These are phyloP conservation scores for Lachnellula hyalina DNA, from an alignment of 2,329 filamentous ascomycete genomes.

Conservation along the genomic window DNA sequence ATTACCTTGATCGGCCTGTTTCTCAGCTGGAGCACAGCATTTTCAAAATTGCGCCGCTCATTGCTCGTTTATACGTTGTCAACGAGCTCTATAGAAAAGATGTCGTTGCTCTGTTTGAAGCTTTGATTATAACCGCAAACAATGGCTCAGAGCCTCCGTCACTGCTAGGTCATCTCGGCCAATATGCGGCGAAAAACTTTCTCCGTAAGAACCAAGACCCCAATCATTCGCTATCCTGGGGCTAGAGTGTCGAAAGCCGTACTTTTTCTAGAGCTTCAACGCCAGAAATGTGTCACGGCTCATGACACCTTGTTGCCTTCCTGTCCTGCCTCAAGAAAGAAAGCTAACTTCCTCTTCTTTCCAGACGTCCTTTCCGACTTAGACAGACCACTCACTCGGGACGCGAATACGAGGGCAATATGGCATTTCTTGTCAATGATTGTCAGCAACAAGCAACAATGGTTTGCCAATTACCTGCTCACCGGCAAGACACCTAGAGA, in stretches of 20 bases:
- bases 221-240: too few relatives aligned
- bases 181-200: conserved; percentile 78
- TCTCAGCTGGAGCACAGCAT: conserved; percentile 69
- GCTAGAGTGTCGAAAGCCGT: too few relatives aligned
- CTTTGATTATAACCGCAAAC: conserved; percentile 65
- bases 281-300: too few relatives aligned
- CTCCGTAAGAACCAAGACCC: conserved; percentile 38
- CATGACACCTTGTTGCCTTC: too few relatives aligned
- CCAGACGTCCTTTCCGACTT: conserved; percentile 63
- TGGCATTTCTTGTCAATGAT: conserved; percentile 87
- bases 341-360: too few relatives aligned
- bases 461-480: conserved; percentile 89
- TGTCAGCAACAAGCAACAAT: conserved; percentile 85
- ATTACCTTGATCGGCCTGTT: conserved; percentile 56
- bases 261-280: too few relatives aligned
- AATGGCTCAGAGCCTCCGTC: conserved; percentile 76
- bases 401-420: conserved; percentile 59
- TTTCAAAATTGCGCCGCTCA: conserved; percentile 72
- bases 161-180: conserved; percentile 81
- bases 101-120: conserved; percentile 65
- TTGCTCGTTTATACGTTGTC: conserved; percentile 71
- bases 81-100: conserved; percentile 61
- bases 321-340: too few relatives aligned
- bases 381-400: conserved; percentile 67
- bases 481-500: conserved; percentile 82